A percentile compares a stretch with the other conserved stretches of the same genome.
Conservation (phyloP, 129 eudicot genomes). For the Tanacetum coccineum region DNA sequence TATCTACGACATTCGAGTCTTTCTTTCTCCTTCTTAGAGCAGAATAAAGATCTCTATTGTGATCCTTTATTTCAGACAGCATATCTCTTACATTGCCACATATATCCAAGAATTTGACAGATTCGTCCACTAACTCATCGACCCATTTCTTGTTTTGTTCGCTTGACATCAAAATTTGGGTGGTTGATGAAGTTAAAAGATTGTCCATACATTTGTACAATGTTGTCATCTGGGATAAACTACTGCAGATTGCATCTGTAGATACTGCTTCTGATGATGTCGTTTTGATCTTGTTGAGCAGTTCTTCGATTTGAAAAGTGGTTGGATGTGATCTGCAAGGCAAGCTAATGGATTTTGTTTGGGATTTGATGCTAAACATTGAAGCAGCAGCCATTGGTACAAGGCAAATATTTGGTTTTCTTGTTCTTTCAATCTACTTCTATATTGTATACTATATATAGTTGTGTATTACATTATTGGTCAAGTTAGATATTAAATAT, state of each 20-base stretch:
- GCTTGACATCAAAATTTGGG: conserved; percentile 28
- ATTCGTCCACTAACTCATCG: conserved; percentile 34
- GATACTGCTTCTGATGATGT: not conserved
- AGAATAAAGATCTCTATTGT: conserved; percentile 37
- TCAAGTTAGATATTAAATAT: not conserved
- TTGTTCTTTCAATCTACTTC: conserved; percentile 3
- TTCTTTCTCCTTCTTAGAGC: conserved; percentile 42
- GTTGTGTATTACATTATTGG: conserved; percentile 10
- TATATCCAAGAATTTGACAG: conserved; percentile 30
- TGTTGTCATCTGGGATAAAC: conserved; percentile 38
- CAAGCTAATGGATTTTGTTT: conserved; percentile 45
- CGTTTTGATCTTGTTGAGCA: conserved; percentile 36
- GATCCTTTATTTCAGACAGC: conserved; percentile 32
- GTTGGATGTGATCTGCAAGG: conserved; percentile 51
- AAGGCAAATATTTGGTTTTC: not conserved
- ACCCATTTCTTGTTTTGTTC: conserved; percentile 29
- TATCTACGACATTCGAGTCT: conserved; percentile 19
- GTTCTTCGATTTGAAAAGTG: conserved; percentile 26
- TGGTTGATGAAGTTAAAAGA: conserved; percentile 32
- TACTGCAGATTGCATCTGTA: conserved; percentile 27
- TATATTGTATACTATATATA: conserved; percentile 15
- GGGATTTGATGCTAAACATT: conserved; percentile 21
- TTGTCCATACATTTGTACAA: conserved; percentile 41
- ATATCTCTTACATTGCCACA: conserved; percentile 32
- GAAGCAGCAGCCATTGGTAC: conserved; percentile 32